Base-by-base conservation (phyloP, 768 basidiomycete genomes). In the Mycena capillaripes region DNA sequence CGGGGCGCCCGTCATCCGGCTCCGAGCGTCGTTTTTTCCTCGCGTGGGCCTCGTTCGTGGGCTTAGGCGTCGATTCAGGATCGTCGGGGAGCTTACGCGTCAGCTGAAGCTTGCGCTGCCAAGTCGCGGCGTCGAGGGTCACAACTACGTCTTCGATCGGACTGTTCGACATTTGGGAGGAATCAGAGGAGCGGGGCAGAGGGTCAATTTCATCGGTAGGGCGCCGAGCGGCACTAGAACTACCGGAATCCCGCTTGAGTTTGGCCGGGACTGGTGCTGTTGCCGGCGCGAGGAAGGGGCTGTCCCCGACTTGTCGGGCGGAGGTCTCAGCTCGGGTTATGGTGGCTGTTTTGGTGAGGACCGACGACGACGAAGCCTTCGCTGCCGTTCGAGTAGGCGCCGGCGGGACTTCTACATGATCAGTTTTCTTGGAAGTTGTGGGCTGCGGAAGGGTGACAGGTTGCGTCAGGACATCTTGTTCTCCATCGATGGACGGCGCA, bases 21-120 rank as follows among this genome's bases (percentile, higher is more conserved):
- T 73, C 73, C 36, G 72, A 56, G 66, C 71, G 77, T 57, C 80
- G 65, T 42, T 85, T 87, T 81, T 89, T 91, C 71, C 76, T 76
- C 25, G 81, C 70, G 21, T 70, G 66, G 10, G 42, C 58, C 3
- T 42, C 68, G 32, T 36, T 48, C 17, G 64, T 17, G 17, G 60
- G 19, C 8, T 2, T 12, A 12, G 46, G 38, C 11, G 46, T 21
- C 50, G 25, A 27, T 12, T 29, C 67, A 3, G 21, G 38, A 66
- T 79, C 82, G 44, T 68, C 66, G 7, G 55, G 19, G 9, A 34
- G 10, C 29, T 72, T 63, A 17, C 60, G 52, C 36, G 65, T 23
- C n/a, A 65, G 40, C 40, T 70, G 60, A 14, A 68, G 32, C 59
- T 72, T 71, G 11, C 57, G 70, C 10, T 60, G 64, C 70, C 70